Evolutionary conservation across 2,329 filamentous ascomycete species (phyloP).

Genomic region (Paecilomyces variotii): DNA sequence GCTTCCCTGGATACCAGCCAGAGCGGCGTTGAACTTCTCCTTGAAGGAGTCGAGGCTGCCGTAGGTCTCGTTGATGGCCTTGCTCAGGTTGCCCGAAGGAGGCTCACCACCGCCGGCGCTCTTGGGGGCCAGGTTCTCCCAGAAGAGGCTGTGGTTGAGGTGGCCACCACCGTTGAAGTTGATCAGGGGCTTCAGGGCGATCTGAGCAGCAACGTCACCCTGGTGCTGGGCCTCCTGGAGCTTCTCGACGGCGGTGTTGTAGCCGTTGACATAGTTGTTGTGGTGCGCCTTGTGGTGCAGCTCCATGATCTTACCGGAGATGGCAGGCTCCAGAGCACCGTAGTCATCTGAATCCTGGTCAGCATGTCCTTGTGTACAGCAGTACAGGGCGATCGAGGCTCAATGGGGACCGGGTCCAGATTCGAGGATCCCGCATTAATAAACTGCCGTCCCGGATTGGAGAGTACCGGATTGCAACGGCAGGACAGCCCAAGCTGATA

Average conservation of each 20-base stretch:
- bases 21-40: constrained; percentile 55
- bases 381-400: not conserved
- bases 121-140: constrained; percentile 60
- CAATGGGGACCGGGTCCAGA: not conserved
- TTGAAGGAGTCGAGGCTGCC: constrained; percentile 53
- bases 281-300: constrained; percentile 93
- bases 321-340: constrained; percentile 75
- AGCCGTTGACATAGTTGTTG: constrained; percentile 84
- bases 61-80: constrained; percentile 52
- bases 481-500: not conserved
- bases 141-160: constrained; percentile 58
- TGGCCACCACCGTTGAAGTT: constrained; percentile 60
- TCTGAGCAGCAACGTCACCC: constrained; percentile 48
- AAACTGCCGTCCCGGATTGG: not conserved
- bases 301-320: constrained; percentile 93
- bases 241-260: constrained; percentile 72
- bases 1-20: constrained; percentile 58
- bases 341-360: constrained; percentile 66
- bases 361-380: not conserved
- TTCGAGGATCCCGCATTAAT: not conserved
- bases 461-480: not conserved
- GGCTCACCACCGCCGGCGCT: constrained; percentile 55
- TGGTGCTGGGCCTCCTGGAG: constrained; percentile 50
- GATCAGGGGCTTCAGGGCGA: constrained; percentile 52
- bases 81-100: constrained; percentile 48